Base-by-base conservation (phyloP, 1,284 basidiomycete species). In the Trametes polyzona region DNA sequence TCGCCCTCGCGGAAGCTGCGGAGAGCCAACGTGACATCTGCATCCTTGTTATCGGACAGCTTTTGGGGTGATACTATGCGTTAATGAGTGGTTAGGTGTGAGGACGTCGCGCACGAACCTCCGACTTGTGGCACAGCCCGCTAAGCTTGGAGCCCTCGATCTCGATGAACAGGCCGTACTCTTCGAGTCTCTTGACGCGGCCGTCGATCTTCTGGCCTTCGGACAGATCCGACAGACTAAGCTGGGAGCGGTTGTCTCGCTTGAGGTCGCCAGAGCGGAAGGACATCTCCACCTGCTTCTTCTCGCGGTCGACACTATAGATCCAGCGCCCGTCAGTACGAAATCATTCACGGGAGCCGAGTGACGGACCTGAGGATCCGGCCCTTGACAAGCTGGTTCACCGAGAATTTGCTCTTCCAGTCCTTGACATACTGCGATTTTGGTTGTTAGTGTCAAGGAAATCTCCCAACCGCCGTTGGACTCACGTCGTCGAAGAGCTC, bases 81-180 rank as follows among this genome's bases (percentile, higher is more conserved):
- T 52, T 7, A 26, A 36, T 1, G 37, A 58, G 4, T 37, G 10
- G 6, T 9, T 16, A 30, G 2, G 10, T 10, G n/a, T 10, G 1
- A 4, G 7, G 26, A 24, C 54, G 21, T 23, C 46, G 32, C 41
- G 21, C 17, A 24, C 30, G n/a, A 17, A 90, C 91, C 80, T 97
- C 84, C 19, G 92, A 93, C 73, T 95, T 95, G 75, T 99, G 97
- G 72, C 96, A 98, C 10, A 99, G 79, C 5, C 97, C 97, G 55
- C 83, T 89, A 47, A 98, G 78, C 66, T 89, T 90, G 1, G 91
- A 90, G 14, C 84, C 89, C 10, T 92, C 86, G 39, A 98, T 88
- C 70, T 90, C 84, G 51, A 99, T 86, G 76, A 99, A 98, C 35
- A 98, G 80, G 16, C 97, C 97, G 68, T 93, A 99, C 33, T 87